These are phyloP conservation scores for Corymbia calophylla DNA, from an alignment of 441 rosid genomes.

Conservation along the genomic window DNA sequence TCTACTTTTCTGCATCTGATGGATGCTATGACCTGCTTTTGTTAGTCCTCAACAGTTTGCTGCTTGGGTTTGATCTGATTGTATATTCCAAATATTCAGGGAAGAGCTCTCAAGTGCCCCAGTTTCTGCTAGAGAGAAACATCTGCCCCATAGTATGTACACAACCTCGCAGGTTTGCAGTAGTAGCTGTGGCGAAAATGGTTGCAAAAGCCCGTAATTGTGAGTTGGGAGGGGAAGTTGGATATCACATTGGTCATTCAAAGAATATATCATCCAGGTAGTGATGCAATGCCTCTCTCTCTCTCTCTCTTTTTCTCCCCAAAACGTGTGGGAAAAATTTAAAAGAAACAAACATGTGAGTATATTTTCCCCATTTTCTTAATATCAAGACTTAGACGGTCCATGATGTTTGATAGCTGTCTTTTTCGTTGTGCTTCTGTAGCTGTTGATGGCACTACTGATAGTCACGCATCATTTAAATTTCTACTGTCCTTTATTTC, in stretches of 20 bases:
- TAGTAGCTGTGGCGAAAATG: constrained; percentile 93
- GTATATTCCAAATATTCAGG: constrained; percentile 31
- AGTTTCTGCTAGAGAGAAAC: constrained; percentile 73
- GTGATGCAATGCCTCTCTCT: neutral
- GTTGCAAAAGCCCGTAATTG: constrained; percentile 81
- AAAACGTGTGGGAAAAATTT: accelerated
- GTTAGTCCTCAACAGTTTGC: neutral
- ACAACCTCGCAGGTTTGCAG: constrained; percentile 96
- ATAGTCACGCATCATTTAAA: neutral
- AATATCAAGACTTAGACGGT: neutral
- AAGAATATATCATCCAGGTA: constrained; percentile 62
- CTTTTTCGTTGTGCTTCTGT: neutral
- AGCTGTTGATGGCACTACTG: neutral
- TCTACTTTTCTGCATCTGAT: neutral
- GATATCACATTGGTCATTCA: constrained; percentile 90
- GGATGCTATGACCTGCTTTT: neutral
- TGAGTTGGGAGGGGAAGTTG: constrained; percentile 82
- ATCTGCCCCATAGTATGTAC: constrained; percentile 78
- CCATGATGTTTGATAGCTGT: neutral
- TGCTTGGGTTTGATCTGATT: neutral
- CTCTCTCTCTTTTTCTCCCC: neutral
- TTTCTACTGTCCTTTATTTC: neutral
- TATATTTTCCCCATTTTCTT: neutral
- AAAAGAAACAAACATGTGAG: neutral
- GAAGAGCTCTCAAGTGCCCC: constrained; percentile 97